Evolutionary conservation across 495 filamentous ascomycete species (phyloP), one percentile per base, ranked within the genome.

Genomic region (Sphaerosporella brunnea): DNA sequence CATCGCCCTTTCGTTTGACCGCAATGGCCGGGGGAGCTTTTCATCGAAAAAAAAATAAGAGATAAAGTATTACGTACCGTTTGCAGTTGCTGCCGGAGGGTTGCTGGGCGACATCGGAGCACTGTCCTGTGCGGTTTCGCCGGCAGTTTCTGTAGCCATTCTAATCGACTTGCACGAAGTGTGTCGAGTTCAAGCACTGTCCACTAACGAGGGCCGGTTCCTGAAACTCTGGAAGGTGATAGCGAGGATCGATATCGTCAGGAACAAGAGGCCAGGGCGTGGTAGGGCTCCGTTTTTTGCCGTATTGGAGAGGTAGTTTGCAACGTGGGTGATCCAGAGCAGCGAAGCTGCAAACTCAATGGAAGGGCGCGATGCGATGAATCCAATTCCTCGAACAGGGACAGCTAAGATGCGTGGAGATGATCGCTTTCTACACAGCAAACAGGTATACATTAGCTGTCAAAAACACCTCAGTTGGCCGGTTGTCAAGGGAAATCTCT

Each of bases 111-210:
- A 25, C 40, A 43, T 43, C 10, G 13, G 40, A 43, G 40, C 40
- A 3, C 21, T 25, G 9, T 43, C 40, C 10, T 11, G 40, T 25
- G 24, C 23, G 26, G 24, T 43, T 13, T 11, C 40, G 26, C 40
- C 11, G 40, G 23, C 13, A 11, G 21, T 43, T 43, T 43, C 40
- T 13, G 40, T 43, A 2, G 26, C 40, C 40, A 43, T 43, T 43
- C 24, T 25, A 18, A 37, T 37, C 8, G 35, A 18, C 18, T 37
- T 5, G 35, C 35, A 15, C 35, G 35, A 37, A 18, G 15, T 18
- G 35, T 9, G 16, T 37, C 35, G 8, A 37, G 35, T 37, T 18
- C 35, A 37, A 18, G 35, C 35, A 37, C 35, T 7, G 35, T 11
- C 35, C 35, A 18, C 15, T 5, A 15, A 37, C 35, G 35, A 37